Percentiles rank a stretch among this genome's conserved stretches.
Conservation (phyloP, 768 basidiomycete species). For the Tricholoma furcatifolium region DNA sequence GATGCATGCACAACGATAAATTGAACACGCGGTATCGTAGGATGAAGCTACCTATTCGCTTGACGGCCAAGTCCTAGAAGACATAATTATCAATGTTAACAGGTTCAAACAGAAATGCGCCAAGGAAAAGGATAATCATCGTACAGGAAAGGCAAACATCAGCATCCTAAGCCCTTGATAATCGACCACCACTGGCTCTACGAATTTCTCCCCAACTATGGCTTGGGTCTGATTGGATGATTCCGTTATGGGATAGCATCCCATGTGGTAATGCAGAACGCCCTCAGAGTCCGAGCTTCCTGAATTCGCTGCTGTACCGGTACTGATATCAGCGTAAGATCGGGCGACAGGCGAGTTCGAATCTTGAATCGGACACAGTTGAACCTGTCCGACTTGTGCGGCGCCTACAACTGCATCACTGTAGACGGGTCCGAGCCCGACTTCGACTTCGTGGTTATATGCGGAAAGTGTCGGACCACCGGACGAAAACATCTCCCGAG, state of each 20-base stretch:
- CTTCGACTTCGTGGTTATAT: no score
- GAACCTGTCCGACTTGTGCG: no score
- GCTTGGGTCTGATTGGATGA: conserved; percentile 46
- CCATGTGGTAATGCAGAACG: conserved; percentile 26
- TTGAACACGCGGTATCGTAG: conserved; percentile 74
- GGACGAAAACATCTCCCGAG: no score
- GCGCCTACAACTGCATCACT: no score
- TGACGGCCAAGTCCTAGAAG: conserved; percentile 65
- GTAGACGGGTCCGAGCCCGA: no score
- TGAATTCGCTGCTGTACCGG: no score
- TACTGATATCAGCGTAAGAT: no score
- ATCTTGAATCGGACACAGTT: no score
- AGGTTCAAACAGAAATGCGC: background rate
- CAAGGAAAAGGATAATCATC: conserved; percentile 7
- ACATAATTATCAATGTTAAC: conserved; percentile 3
- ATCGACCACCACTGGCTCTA: conserved; percentile 53
- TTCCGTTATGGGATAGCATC: conserved; percentile 36
- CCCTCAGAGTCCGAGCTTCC: conserved; percentile 20
- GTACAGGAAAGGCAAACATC: conserved; percentile 66
- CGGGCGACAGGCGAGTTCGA: no score
- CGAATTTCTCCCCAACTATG: conserved; percentile 62
- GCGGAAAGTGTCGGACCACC: no score
- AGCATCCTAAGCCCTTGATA: conserved; percentile 50
- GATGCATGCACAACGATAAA: conserved; percentile 39
- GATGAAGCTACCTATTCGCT: conserved; percentile 63